Evolutionary conservation across 176 grass and related monocot genomes (phyloP), one percentile per base, ranked within the genome.

Genomic region (Ampelocalamus luodianensis): DNA sequence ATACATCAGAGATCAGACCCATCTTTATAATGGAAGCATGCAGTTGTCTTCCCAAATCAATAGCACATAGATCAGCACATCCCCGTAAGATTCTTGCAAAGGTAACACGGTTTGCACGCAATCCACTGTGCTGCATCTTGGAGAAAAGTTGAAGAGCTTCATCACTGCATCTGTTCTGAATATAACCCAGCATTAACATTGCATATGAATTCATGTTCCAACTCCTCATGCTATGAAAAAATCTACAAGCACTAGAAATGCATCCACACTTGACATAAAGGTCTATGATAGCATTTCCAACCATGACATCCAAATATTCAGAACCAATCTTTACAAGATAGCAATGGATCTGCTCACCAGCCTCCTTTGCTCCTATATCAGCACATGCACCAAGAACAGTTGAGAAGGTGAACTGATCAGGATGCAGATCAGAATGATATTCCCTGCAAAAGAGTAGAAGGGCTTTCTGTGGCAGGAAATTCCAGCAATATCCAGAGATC

Each of bases 11-110:
- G 85, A 95, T 82, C 85, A 95, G 74, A 68, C 95, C 95, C 87
- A 90, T 93, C 84, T 98, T 98, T 85, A 95, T 87, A 76, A 98
- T 95, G 61, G 91, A 95, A 73, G 87, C 87, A 87, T 98, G 95
- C 53, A 98, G 71, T 88, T 98, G 95, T 71, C 86, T 93, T 74
- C 95, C 92, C 79, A 95, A 85, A 91, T 92, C 75, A 92, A 95
- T 82, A 85, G 89, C 82, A 89, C 83, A 78, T 34, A 83, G 51
- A 64, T 94, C 92, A 87, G 83, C 80, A 92, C 94, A 97, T 4
- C 95, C 92, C 20, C 78, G 82, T 69, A 97, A 78, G 78, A 95
- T 91, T 87, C 91, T 95, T 49, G 87, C 88, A 84, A 98, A 93
- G 22, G 81, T 89, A 79, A 95, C 79, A 80, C 87, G 85, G 59